phyloP scores from a whole-genome alignment of 2,329 filamentous ascomycete species.

The Hirsutella minnesotensis region DNA sequence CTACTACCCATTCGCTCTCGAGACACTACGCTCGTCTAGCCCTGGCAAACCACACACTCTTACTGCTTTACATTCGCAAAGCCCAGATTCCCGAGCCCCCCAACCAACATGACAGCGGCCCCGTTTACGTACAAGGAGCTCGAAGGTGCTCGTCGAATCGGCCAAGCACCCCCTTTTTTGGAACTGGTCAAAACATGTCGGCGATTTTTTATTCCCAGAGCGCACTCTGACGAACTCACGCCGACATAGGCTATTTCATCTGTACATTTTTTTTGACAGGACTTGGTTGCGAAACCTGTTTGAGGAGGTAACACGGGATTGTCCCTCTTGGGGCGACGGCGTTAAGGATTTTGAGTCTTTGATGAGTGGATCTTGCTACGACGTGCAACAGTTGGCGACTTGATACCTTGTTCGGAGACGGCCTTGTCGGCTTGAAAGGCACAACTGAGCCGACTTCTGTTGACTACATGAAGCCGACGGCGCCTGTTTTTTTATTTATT shows the following conservation, averaged over 20 bases:
- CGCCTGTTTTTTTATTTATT: neutral
- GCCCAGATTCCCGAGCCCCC: no score
- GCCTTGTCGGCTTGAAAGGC: neutral
- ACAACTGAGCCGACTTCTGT: neutral
- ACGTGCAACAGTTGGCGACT: conserved; percentile 1
- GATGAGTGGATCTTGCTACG: conserved; percentile 1
- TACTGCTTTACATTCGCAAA: no score
- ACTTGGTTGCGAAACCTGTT: neutral
- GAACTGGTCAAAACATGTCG: no score
- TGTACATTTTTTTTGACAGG: conserved; percentile 2
- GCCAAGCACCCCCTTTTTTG: no score
- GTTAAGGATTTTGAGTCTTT: conserved; percentile 7
- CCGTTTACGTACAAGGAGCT: no score
- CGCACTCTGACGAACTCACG: no score
- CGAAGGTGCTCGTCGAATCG: no score
- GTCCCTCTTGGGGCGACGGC: conserved; percentile 9
- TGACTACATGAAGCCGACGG: neutral
- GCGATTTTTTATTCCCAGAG: no score
- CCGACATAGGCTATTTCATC: neutral
- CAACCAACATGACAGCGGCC: no score
- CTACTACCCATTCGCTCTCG: no score
- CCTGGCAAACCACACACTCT: no score
- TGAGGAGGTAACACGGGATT: conserved; percentile 5
- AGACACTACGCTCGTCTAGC: no score
- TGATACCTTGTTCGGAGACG: conserved; percentile 3